phyloP scores from a whole-genome alignment of 257 asterid species.

The Solanum habrochaites region DNA sequence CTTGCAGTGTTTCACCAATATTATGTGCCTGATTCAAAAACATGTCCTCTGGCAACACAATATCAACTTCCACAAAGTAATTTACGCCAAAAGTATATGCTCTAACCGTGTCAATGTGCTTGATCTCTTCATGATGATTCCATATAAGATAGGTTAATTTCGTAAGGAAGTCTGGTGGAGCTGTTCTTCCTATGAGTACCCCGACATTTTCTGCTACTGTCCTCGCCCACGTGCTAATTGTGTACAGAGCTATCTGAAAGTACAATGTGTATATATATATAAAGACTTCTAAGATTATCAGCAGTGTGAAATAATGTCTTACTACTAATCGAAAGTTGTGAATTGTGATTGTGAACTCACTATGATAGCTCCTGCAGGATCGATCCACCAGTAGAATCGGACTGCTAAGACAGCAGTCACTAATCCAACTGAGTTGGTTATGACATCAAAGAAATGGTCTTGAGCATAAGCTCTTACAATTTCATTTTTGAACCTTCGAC shows the following conservation, averaged over 20 bases:
- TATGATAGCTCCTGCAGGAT: slow-evolving; percentile 74
- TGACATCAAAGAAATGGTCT: slow-evolving; percentile 83
- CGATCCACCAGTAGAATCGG: slow-evolving; percentile 85
- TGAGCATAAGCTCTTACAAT: slow-evolving; percentile 90
- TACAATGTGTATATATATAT: neutral
- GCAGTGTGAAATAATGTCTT: neutral
- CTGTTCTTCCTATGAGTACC: slow-evolving; percentile 80
- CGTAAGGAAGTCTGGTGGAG: slow-evolving; percentile 86
- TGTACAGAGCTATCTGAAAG: slow-evolving; percentile 68
- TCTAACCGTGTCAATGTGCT: slow-evolving; percentile 84
- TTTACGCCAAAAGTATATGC: slow-evolving; percentile 78
- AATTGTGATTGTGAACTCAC: slow-evolving; percentile 26
- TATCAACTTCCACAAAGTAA: slow-evolving; percentile 65
- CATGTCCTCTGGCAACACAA: slow-evolving; percentile 44
- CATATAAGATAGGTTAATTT: slow-evolving; percentile 75
- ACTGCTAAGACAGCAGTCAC: slow-evolving; percentile 68
- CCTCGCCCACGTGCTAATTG: slow-evolving; percentile 84
- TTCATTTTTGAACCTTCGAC: slow-evolving; percentile 73
- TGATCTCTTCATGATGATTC: slow-evolving; percentile 70
- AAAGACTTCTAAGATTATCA: neutral
- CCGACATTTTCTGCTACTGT: slow-evolving; percentile 76
- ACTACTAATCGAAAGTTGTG: neutral
- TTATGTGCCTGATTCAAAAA: slow-evolving; percentile 64
- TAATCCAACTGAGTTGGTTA: slow-evolving; percentile 82
- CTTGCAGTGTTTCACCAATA: slow-evolving; percentile 81